Conservation (phyloP, 2,329 filamentous ascomycete genomes). For the Dactylella cylindrospora region DNA sequence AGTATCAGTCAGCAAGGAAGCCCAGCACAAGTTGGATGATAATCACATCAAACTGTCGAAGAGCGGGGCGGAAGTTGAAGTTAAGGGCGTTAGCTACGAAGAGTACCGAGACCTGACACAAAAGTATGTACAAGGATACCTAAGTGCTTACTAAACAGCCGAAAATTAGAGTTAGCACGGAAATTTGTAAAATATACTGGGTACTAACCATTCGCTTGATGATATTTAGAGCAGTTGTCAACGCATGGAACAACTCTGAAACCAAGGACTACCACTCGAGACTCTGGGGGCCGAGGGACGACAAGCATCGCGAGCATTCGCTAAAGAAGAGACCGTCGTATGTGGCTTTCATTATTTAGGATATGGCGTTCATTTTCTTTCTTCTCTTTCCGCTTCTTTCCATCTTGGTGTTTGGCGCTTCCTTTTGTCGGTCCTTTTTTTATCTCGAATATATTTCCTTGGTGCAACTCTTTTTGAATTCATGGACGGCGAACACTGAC, state of each 20-base stretch:
- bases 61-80: slow-evolving; percentile 29
- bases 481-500: too few relatives aligned
- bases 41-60: slow-evolving; percentile 22
- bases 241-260: slow-evolving; percentile 38
- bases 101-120: slow-evolving; percentile 35
- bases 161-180: neutral
- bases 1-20: slow-evolving; percentile 5
- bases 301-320: neutral
- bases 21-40: slow-evolving; percentile 8
- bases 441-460: too few relatives aligned
- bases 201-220: neutral
- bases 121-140: slow-evolving; percentile 14
- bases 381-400: too few relatives aligned
- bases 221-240: slow-evolving; percentile 24
- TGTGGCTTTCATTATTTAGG: too few relatives aligned
- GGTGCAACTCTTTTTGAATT: too few relatives aligned
- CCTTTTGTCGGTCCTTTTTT: too few relatives aligned
- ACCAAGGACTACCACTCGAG: slow-evolving; percentile 28
- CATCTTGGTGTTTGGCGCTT: too few relatives aligned
- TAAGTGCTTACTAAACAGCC: neutral
- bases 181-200: neutral
- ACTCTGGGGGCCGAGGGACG: slow-evolving; percentile 2
- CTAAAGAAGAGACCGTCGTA: too few relatives aligned
- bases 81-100: slow-evolving; percentile 35
- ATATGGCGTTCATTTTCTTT: too few relatives aligned